A percentile compares a stretch with the other conserved stretches of the same genome.
Conservation (phyloP, 2,329 filamentous ascomycete genomes). For the Fusarium sp. region DNA sequence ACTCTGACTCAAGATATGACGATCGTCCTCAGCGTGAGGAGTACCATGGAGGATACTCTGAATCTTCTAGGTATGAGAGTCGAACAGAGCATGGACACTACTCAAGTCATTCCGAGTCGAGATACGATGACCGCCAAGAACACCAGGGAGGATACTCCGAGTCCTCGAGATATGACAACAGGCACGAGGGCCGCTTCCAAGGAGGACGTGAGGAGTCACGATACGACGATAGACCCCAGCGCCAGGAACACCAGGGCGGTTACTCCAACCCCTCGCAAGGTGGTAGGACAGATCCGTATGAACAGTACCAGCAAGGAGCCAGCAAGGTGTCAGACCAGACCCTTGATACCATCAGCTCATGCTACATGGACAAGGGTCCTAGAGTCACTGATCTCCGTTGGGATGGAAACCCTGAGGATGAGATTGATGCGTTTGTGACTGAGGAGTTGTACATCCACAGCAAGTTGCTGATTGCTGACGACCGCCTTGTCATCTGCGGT, state of each 20-base stretch:
- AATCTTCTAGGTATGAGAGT: slow-evolving; percentile 12
- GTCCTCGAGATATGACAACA: slow-evolving; percentile 9
- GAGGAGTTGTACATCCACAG: slow-evolving; percentile 73
- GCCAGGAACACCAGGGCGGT: slow-evolving; percentile 10
- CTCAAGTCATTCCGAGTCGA: slow-evolving; percentile 6
- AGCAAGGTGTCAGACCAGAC: slow-evolving; percentile 63
- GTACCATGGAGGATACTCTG: slow-evolving; percentile 8
- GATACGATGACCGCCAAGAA: slow-evolving; percentile 12
- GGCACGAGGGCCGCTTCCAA: neutral
- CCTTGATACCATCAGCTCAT: slow-evolving; percentile 81
- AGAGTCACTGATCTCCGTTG: slow-evolving; percentile 71
- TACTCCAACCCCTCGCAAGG: neutral
- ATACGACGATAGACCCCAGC: slow-evolving; percentile 7
- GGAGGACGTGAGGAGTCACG: neutral
- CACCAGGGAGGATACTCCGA: slow-evolving; percentile 8
- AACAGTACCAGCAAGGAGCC: slow-evolving; percentile 78
- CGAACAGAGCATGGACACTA: neutral
- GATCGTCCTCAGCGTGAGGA: slow-evolving; percentile 11
- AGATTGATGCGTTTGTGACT: slow-evolving; percentile 70
- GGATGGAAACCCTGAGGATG: slow-evolving; percentile 64
- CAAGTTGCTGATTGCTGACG: slow-evolving; percentile 84
- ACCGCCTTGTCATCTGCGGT: slow-evolving; percentile 83
- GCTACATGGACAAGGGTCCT: slow-evolving; percentile 83
- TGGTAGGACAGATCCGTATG: slow-evolving; percentile 61
- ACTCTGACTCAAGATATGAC: slow-evolving; percentile 17